phyloP scores from a whole-genome alignment of 2,329 filamentous ascomycete genomes.

The Knufia fluminis region DNA sequence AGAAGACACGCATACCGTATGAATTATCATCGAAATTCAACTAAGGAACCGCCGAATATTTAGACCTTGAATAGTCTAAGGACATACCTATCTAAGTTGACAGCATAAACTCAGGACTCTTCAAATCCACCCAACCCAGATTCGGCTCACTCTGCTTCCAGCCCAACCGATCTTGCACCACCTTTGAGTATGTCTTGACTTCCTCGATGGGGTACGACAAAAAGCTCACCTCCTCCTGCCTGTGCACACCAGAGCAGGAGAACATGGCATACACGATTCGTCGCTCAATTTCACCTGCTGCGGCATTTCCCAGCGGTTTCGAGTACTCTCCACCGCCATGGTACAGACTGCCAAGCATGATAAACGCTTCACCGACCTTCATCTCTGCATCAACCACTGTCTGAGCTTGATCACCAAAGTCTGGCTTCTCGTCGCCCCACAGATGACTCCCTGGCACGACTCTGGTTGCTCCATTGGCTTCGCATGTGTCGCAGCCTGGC shows the following conservation, averaged over 20 bases:
- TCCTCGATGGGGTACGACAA: slow-evolving; percentile 32
- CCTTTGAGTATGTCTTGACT: slow-evolving; percentile 30
- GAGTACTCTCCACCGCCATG: slow-evolving; percentile 28
- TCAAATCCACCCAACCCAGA: slow-evolving; percentile 34
- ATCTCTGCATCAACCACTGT: slow-evolving; percentile 25
- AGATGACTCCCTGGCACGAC: slow-evolving; percentile 27
- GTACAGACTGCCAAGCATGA: slow-evolving; percentile 29
- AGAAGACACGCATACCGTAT: too few species aligned
- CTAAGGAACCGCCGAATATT: too few species aligned
- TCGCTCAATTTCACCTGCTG: slow-evolving; percentile 11
- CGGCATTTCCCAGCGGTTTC: slow-evolving; percentile 10
- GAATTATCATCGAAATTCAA: too few species aligned
- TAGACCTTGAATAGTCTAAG: too few species aligned
- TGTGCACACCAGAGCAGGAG: slow-evolving; percentile 31
- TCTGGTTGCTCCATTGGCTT: slow-evolving; percentile 26
- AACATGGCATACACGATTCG: slow-evolving; percentile 34
- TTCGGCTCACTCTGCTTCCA: slow-evolving; percentile 36
- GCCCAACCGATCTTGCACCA: slow-evolving; percentile 31
- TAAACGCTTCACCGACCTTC: slow-evolving; percentile 29
- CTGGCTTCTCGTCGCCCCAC: slow-evolving; percentile 18
- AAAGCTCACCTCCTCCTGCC: slow-evolving; percentile 31
- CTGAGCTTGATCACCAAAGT: slow-evolving; percentile 12
- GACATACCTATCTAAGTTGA: not conserved
- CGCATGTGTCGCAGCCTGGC: slow-evolving; percentile 21
- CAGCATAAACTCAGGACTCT: slow-evolving; percentile 28